Conservation (phyloP, 805 yeast species). For the Metschnikowia kunwiensis region DNA sequence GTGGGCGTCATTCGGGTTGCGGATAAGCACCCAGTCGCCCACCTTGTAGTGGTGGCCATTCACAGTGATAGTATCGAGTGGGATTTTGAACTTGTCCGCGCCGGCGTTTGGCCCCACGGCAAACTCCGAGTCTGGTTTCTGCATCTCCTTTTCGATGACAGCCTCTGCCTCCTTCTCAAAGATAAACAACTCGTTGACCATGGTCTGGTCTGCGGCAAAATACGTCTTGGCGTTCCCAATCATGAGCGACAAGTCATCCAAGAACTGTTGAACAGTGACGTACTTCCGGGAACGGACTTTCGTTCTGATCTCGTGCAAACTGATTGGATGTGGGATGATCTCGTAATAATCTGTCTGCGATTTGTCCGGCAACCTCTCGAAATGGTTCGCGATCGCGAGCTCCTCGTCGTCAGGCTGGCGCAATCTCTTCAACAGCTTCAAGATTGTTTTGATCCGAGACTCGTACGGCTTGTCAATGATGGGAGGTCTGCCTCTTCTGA, state of each 20-base stretch:
- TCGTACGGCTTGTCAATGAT: slow-evolving; percentile 89
- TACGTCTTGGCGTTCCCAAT: slow-evolving; percentile 69
- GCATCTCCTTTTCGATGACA: slow-evolving; percentile 64
- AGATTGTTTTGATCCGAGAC: slow-evolving; percentile 81
- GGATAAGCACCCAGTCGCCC: slow-evolving; percentile 92
- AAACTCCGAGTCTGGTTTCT: slow-evolving; percentile 78
- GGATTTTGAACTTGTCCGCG: slow-evolving; percentile 60
- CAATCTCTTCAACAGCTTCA: slow-evolving; percentile 77
- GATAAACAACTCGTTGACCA: slow-evolving; percentile 56
- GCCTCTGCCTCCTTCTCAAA: slow-evolving; percentile 61
- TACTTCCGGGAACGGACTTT: slow-evolving; percentile 85
- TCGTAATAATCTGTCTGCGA: slow-evolving; percentile 53
- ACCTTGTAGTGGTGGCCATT: slow-evolving; percentile 73
- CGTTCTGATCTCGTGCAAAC: slow-evolving; percentile 70
- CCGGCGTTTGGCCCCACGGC: slow-evolving; percentile 40
- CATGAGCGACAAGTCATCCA: slow-evolving; percentile 73
- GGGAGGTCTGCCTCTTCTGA: slow-evolving; percentile 86
- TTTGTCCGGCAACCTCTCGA: slow-evolving; percentile 81
- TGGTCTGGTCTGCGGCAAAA: slow-evolving; percentile 48
- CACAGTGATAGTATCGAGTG: slow-evolving; percentile 73
- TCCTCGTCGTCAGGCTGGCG: slow-evolving; percentile 48
- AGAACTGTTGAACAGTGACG: slow-evolving; percentile 67
- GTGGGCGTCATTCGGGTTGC: slow-evolving; percentile 81
- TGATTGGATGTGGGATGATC: slow-evolving; percentile 55
- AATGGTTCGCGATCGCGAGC: slow-evolving; percentile 54